A percentile compares a stretch with the other conserved stretches of the same genome.
Conservation (phyloP, 1,139 yeast species). For the Kodamaea fungicola region DNA sequence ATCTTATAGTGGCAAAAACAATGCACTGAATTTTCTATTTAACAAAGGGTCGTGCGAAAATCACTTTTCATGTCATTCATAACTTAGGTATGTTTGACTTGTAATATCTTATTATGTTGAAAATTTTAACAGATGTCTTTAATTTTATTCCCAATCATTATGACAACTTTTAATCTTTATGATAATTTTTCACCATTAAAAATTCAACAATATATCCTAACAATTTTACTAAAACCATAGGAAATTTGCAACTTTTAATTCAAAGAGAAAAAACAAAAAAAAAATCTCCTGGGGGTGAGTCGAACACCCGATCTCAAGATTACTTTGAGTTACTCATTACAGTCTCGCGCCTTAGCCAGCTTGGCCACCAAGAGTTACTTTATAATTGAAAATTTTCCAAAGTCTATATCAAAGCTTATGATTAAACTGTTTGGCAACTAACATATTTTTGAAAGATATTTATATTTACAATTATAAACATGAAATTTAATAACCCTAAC, state of each 20-base stretch:
- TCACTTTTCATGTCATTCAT: slow-evolving; percentile 11
- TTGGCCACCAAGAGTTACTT: slow-evolving; percentile 64
- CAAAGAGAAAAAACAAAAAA: too few relatives aligned
- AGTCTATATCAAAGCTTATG: too few relatives aligned
- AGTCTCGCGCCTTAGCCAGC: slow-evolving; percentile 84
- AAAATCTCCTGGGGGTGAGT: slow-evolving; percentile 74
- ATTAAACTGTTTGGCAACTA: background rate
- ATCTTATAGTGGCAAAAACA: slow-evolving; percentile 7
- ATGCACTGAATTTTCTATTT: background rate
- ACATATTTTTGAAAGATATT: background rate
- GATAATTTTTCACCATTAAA: too few relatives aligned
- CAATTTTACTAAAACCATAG: too few relatives aligned
- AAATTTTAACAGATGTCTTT: too few relatives aligned
- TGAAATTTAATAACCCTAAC: background rate
- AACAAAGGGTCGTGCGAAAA: slow-evolving; percentile 4
- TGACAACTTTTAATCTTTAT: too few relatives aligned
- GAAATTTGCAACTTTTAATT: too few relatives aligned
- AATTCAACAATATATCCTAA: too few relatives aligned
- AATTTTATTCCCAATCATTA: too few relatives aligned
- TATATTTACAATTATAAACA: background rate
- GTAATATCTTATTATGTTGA: too few relatives aligned
- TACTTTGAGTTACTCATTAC: slow-evolving; percentile 52
- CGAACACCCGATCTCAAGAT: slow-evolving; percentile 86
- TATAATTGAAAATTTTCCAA: too few relatives aligned
- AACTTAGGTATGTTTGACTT: too few relatives aligned